Base-by-base conservation (phyloP, 805 yeast genomes). In the Saccharomycopsis amapae region DNA sequence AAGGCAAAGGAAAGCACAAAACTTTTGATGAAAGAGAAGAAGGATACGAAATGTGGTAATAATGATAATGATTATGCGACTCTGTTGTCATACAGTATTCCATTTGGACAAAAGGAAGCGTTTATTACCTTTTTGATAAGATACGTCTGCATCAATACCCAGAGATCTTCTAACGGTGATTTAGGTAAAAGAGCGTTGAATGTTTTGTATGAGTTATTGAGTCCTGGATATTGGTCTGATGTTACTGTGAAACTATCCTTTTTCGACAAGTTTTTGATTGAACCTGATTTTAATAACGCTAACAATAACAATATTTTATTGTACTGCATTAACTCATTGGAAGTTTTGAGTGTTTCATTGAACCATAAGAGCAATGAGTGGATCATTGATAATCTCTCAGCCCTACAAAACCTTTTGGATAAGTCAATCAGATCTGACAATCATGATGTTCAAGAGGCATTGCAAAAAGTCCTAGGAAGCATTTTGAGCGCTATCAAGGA, bases 101-200 rank as follows among this genome's bases (percentile, higher is more conserved):
- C 96, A 2, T 74, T 82, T 49, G 76, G 81, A 19, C 87, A 85
- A 57, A 69, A 94, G 35, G 97, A 93, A 59, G 86, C 96, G 0
- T 86, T 95, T 58, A 78, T 90, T 19, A 87, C 96, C 0, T 89
- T 85, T 60, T 68, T 93, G 56, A 85, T 90, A 40, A 69, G 97
- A 44, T 89, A 84, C 56, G 81, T 89, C 10, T 89, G 97, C 61
- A 78, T 88, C 35, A 80, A 86, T 46, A 85, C 85, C 1, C 90
- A 84, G 49, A 72, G 93, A 51, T 88, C 90, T 0, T 76, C 90
- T 0, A 96, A 86, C 51, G 79, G 79, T 54, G 88, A 85, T 45
- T 65, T 87, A 3, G 94, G 95, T n/a, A 80, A 81, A 46, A 75
- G 85, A 40, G 93, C 96, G 0, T 63, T 93, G 42, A 79, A 76